Base-by-base conservation (phyloP, 2,329 filamentous ascomycete species). In the Cytospora piceae region DNA sequence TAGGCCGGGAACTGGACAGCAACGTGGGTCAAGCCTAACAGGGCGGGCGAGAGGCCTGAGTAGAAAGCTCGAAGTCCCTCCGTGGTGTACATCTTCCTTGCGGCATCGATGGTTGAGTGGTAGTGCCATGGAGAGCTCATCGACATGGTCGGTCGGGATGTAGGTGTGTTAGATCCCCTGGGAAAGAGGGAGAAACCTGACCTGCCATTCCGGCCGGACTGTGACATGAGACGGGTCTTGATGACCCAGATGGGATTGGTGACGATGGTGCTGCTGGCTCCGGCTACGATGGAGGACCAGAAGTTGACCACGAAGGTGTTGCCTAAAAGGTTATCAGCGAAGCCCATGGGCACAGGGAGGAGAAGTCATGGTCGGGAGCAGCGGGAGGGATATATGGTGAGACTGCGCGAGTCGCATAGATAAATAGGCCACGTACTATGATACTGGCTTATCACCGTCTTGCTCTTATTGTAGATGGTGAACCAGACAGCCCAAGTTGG, bases 211-310 rank as follows among this genome's bases (percentile, higher is more conserved):
- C 73, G 70, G 46, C 69, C 84, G 74, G 73, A 90, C 80, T 98
- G 95, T 46, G 95, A 97, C 95, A 98, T 98, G 72, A 99, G 86
- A 71, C 95, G 86, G 58, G 95, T 99, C 80, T 99, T 99, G 81
- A 99, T 97, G 46, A 99, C 95, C 95, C 95, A 99, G 68, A 99
- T 99, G 0, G 95, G 95, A 77, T 98, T 99, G 29, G 95, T 99
- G 69, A 90, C 91, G 69, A 98, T 85, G 4, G 95, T 99, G 71
- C 94, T 97, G 80, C 91, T 97, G 68, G 89, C 93, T 61, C 95
- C 95, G 29, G 94, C 95, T 64, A 93, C 86, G 67, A 99, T 87
- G 12, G 95, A 97, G 27, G 95, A 95, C 82, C 91, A 94, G 70
- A 95, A 90, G 74, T 92, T 93, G 72, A 94, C 86, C 54, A 93